phyloP scores from a whole-genome alignment of 2,329 filamentous ascomycete genomes.

The Ophiostoma triangulosporum region DNA sequence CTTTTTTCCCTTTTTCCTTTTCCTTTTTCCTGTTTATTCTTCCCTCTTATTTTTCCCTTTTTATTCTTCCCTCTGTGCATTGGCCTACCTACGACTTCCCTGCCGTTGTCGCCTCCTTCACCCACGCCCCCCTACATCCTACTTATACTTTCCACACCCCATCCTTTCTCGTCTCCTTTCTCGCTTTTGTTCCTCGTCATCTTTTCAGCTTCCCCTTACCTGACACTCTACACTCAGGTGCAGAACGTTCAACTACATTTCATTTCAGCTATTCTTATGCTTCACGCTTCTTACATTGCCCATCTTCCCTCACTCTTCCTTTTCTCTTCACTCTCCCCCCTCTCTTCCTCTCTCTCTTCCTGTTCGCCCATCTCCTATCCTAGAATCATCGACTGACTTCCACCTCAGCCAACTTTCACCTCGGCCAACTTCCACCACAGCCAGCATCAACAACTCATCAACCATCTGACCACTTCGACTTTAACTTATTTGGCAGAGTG shows the following conservation, averaged over 20 bases:
- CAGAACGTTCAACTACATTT: no score
- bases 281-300: slow-evolving; percentile 5
- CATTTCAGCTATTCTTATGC: slow-evolving; percentile 3
- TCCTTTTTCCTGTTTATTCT: background rate
- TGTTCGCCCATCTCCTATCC: no score
- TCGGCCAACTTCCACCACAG: no score
- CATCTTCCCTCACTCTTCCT: no score
- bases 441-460: background rate
- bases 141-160: background rate
- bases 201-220: background rate
- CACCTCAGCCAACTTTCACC: no score
- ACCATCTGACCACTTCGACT: background rate
- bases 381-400: no score
- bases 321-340: no score
- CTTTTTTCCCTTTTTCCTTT: background rate
- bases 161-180: background rate
- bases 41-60: background rate
- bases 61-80: background rate
- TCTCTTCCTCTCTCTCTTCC: no score
- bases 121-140: no score
- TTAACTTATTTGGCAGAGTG: background rate
- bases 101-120: no score
- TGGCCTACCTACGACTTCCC: no score
- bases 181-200: background rate
- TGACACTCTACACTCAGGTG: no score